phyloP scores from a whole-genome alignment of 176 grass and related monocot species.

The Juncus effusus region DNA sequence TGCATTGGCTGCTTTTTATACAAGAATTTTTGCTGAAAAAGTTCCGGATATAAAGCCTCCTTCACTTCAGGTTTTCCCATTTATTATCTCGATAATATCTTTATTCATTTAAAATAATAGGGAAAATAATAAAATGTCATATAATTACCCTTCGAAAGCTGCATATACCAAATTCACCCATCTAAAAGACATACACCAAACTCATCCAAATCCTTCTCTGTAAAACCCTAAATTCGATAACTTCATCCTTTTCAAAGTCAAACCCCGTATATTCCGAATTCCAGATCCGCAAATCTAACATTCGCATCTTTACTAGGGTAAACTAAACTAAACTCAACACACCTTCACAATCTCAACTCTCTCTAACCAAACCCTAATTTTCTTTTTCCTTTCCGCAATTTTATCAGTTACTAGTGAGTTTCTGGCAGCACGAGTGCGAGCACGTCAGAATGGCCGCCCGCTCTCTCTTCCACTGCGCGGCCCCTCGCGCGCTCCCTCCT shows the following conservation, averaged over 20 bases:
- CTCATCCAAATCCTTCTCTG: too few relatives aligned
- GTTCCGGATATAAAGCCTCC: conserved; percentile 79
- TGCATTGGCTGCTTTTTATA: conserved; percentile 98
- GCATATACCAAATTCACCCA: too few relatives aligned
- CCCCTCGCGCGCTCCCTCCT: conserved; percentile 76
- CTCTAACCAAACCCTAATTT: too few relatives aligned
- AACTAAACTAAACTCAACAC: too few relatives aligned
- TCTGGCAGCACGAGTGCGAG: conserved; percentile 91
- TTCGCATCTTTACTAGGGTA: too few relatives aligned
- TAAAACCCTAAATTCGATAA: too few relatives aligned
- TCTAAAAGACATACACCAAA: too few relatives aligned
- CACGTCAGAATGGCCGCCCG: conserved; percentile 97
- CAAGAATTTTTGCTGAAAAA: conserved; percentile 92
- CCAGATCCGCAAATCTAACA: too few relatives aligned
- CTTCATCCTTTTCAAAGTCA: too few relatives aligned
- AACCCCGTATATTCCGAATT: too few relatives aligned
- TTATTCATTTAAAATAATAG: neutral
- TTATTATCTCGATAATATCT: neutral
- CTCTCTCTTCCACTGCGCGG: conserved; percentile 91
- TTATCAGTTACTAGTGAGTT: conserved; percentile 91
- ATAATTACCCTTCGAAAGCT: too few relatives aligned
- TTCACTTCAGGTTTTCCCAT: conserved; percentile 77
- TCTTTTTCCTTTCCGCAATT: neutral
- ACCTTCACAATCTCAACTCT: too few relatives aligned
- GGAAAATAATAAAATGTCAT: neutral